Conservation (phyloP, 2,329 filamentous ascomycete species). For the Colletotrichum sidae region DNA sequence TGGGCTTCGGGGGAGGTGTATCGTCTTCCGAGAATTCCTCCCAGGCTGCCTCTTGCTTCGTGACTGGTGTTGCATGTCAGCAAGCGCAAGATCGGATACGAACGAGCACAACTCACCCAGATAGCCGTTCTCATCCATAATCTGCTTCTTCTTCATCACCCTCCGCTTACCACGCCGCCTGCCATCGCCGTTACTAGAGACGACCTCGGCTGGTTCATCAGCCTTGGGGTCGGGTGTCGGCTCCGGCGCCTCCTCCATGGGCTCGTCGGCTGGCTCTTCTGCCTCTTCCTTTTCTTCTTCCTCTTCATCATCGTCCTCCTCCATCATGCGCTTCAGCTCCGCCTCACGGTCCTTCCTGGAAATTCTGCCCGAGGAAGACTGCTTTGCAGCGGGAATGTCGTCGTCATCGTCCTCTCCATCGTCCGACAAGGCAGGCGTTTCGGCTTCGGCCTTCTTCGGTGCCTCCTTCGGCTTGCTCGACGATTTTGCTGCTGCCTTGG, state of each 20-base stretch:
- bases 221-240: conserved; percentile 51
- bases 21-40: conserved; percentile 96
- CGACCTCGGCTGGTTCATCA: conserved; percentile 60
- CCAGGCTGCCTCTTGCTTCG: conserved; percentile 86
- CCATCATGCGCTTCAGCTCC: conserved; percentile 80
- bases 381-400: conserved; percentile 57
- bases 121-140: conserved; percentile 90
- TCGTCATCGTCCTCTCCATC: conserved; percentile 66
- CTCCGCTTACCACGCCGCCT: conserved; percentile 81
- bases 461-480: conserved; percentile 32
- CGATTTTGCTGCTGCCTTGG: conserved; percentile 62
- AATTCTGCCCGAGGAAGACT: conserved; percentile 48
- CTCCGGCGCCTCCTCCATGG: conserved; percentile 54
- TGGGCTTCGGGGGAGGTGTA: conserved; percentile 67
- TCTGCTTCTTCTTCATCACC: conserved; percentile 88
- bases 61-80: conserved; percentile 67
- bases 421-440: conserved; percentile 59
- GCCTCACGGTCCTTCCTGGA: conserved; percentile 73
- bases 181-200: conserved; percentile 66
- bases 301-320: conserved; percentile 72
- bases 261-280: conserved; percentile 51
- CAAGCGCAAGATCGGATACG: not conserved
- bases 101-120: conserved; percentile 69
- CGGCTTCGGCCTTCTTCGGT: conserved; percentile 17
- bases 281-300: conserved; percentile 66